phyloP scores from a whole-genome alignment of 2,329 filamentous ascomycete species.

The Dendrostoma leiphaemia region DNA sequence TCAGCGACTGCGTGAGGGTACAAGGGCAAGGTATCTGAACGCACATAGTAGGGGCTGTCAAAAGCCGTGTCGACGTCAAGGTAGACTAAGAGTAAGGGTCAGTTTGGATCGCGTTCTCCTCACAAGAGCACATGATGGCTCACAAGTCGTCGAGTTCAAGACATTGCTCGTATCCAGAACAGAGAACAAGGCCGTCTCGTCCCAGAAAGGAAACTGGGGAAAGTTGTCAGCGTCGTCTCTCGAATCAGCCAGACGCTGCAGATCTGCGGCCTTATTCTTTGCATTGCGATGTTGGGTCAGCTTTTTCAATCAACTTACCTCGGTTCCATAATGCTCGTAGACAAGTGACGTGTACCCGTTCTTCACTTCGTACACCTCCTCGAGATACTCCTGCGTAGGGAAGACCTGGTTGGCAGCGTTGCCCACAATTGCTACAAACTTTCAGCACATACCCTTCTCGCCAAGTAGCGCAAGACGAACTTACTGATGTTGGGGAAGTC shows the following conservation, averaged over 20 bases:
- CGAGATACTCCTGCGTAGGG: slow-evolving; percentile 32
- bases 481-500: slow-evolving; percentile 41
- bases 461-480: background rate
- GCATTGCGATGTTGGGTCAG: too few species aligned
- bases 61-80: slow-evolving; percentile 24
- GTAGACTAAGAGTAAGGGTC: slow-evolving; percentile 15
- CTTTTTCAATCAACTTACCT: background rate
- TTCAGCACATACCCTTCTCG: background rate
- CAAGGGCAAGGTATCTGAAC: too few species aligned
- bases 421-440: slow-evolving; percentile 33
- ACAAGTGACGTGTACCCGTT: slow-evolving; percentile 21
- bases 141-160: slow-evolving; percentile 23
- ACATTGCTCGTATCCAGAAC: slow-evolving; percentile 20
- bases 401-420: slow-evolving; percentile 43
- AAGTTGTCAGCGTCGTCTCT: background rate
- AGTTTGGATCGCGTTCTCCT: background rate
- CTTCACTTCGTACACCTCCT: slow-evolving; percentile 20
- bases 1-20: too few species aligned
- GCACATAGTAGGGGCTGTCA: slow-evolving; percentile 19
- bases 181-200: slow-evolving; percentile 23
- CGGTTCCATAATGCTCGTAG: slow-evolving; percentile 13
- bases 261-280: too few species aligned
- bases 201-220: slow-evolving; percentile 23
- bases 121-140: background rate
- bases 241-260: background rate